Evolutionary conservation across 1,284 basidiomycete genomes (phyloP), one percentile per base, ranked within the genome.

Genomic region (Sanghuangporus baumii): DNA sequence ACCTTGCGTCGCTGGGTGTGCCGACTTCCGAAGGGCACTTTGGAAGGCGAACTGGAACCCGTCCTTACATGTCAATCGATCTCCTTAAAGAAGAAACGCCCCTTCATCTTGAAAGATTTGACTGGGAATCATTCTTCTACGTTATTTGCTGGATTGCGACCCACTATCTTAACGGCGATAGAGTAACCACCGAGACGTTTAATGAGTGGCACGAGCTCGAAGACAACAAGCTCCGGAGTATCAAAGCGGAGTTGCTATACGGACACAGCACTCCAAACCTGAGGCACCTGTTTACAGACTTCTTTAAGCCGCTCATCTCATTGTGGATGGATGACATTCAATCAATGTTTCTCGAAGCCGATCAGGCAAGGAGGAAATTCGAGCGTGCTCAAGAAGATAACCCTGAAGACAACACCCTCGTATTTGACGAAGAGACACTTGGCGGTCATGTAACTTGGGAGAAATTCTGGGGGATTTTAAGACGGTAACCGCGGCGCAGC

Each of bases 41-140:
- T 6, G 43, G 8, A 12, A 12, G 6, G 14, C 43, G 43, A 18
- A 12, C 43, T n/a, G 14, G 43, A 16, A 16, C 43, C 18, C 43
- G 43, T 12, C 43, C 14, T n/a, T 46, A n/a, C 14, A 46, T 46
- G 43, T 14, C 43, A 46, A 6, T 9, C 6, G 43, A 16, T 1
- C 43, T 46, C 16, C 43, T 46, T n/a, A n/a, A 14, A 14, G 14
- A 52, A 14, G n/a, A 16, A 23, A 12, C 54, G 5, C 54, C 34
- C 8, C 14, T 38, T 18, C 54, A 58, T 40, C 14, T 58, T 4
- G 56, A 58, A 46, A 46, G 56, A 23, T 58, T 46, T 23, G 56
- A 58, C 56, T 58, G 56, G 56, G 56, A 58, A 26, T 58, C 56
- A n/a, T 20, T 58, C 12, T 46, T 58, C 20, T 58, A 48, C 31